Base-by-base conservation (phyloP, 179 eudicot species). In the Monotropa hypopitys region DNA sequence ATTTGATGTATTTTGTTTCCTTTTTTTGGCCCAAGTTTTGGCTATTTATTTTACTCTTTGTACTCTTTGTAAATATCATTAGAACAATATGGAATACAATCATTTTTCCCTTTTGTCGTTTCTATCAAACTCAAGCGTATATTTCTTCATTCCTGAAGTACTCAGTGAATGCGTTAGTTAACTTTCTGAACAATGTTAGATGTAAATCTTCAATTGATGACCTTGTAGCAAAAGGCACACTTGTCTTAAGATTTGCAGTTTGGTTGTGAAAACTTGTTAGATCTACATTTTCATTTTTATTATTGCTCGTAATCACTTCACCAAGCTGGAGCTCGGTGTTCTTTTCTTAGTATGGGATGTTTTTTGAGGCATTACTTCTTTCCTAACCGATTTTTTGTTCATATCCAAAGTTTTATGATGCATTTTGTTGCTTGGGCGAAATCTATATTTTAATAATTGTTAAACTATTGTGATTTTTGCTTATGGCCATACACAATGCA, bases 401-500 rank as follows among this genome's bases (percentile, higher is more conserved):
- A 45, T 30, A 16, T 23, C 18, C 18, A 2, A 5, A 8, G 18
- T 30, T 49, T 30, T 63, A 16, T 32, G 42, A 30, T 75, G 15
- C 71, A 73, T 73, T 73, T 35, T 46, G 13, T 54, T 30, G 72
- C 30, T 20, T 76, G 42, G 46, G 78, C 15, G 43, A 74, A 45
- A 62, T 69, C 11, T 54, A 43, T 65, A 18, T 59, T 80, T 35
- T 21, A 42, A 67, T 65, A 71, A 32, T 72, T 38, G 47, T 2
- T 61, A 66, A 71, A 63, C 76, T 45, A 68, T 82, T 74, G 81
- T 75, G 11, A 76, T 61, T 28, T 86, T 76, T 77, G 57, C 74
- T 77, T 85, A 47, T 80, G 80, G 42, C 78, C 67, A 78, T 83
- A 70, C 65, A 68, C 69, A 80, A 32, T 87, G 88, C 91, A 85